Base-by-base conservation (phyloP, 768 basidiomycete genomes). In the Collybiopsis confluens region DNA sequence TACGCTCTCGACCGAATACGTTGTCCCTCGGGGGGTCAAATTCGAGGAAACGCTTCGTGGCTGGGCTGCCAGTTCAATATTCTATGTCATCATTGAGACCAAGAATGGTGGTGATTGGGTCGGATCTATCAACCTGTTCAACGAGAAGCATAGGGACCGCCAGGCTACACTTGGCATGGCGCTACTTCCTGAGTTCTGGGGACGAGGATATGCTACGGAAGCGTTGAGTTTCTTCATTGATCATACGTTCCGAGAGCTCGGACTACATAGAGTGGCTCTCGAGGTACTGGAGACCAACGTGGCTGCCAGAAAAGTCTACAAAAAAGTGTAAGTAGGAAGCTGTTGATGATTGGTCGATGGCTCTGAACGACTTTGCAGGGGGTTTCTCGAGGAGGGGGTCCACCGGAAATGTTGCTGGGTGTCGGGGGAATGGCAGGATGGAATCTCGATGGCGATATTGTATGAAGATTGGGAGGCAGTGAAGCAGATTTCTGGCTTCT, bases 171-270 rank as follows among this genome's bases (percentile, higher is more conserved):
- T 70, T 24, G 65, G 67, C 2, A 64, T 73, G 38, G 68, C 67
- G 33, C 59, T 75, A 60, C 61, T 1, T 27, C 21, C 48, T 4
- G 21, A 61, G 48, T 70, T 68, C 51, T 74, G 76, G 71, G 59
- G 64, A 13, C 63, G 66, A n/a, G 75, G 75, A 0, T 77, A 70
- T 53, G 76, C 75, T 1, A 70, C 64, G 27, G 74, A 78, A 46
- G 67, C 68, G 45, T 70, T 70, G 47, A 58, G 58, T 35, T 76
- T 73, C 56, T 60, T 77, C 33, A 59, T 76, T n/a, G 72, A 74
- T 33, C 63, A 76, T 52, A 65, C 66, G 23, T 78, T 79, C 30
- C 55, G 65, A 41, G 67, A 67, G 60, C 60, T 78, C 42, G 67
- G 62, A 21, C 50, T 76, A 57, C 72, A 75, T 40, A 69, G 76